Base-by-base conservation (phyloP, 2,329 filamentous ascomycete genomes). In the Nemania diffusa region DNA sequence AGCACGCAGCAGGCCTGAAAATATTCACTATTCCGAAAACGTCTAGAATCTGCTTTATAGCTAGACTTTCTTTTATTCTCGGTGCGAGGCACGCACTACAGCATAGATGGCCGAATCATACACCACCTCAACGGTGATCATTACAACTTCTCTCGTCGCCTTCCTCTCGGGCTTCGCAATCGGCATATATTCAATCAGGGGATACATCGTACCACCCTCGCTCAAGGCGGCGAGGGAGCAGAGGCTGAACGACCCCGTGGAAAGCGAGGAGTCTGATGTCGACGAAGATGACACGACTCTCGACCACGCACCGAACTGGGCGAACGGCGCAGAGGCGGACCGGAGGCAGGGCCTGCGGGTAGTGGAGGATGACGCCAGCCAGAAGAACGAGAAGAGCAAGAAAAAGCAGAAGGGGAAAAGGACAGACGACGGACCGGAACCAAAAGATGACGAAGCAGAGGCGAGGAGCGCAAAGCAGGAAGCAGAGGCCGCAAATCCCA, bases 161-260 rank as follows among this genome's bases (percentile, higher is more conserved):
- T 89, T 92, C 72, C 78, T 96, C 61, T 87, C 88, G 0, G 94
- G 94, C 74, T 97, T 95, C 81, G 88, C 94, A 42, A 86, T 97
- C 15, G 93, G 92, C 69, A 82, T 97, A 67, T 94, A 94, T 80
- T 85, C 89, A 20, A 86, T 87, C 68, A 84, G 80, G 64, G 87
- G 87, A 64, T 89, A 88, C 81, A 77, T 89, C 52, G 81, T 89
- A 73, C 84, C 87, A n/a, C 84, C 87, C 1, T 77, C 79, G 67
- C 79, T 91, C 72, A 82, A 79, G 72, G 78, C 87, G 77, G 82
- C 90, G 84, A 82, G 89, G 78, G 79, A 81, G 78, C 79, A 83
- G 80, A 84, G 85, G 75, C 80, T 84, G 11, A 76, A 82, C 53
- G 89, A 92, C 74, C 89, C 89, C 1, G 81, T 88, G 67, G 90